Conservation (phyloP, 495 filamentous ascomycete species). For the Penicillium desertorum region DNA sequence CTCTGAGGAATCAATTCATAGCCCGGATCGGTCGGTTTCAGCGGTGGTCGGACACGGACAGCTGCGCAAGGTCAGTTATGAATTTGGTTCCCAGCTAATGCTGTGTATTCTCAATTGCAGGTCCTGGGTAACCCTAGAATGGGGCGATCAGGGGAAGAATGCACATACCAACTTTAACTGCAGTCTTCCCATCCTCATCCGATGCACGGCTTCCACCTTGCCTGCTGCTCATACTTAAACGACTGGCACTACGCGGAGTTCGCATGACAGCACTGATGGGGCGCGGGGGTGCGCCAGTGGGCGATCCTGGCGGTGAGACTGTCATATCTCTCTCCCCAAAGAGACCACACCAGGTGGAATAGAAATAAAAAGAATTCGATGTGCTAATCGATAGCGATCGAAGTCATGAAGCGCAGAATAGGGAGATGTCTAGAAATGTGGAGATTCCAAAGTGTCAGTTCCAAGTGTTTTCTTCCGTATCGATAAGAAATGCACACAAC, state of each 20-base stretch:
- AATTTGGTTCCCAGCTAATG: slow-evolving; percentile 1
- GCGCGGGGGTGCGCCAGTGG: slow-evolving; percentile 58
- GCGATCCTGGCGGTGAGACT: slow-evolving; percentile 59
- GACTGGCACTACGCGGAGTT: slow-evolving; percentile 78
- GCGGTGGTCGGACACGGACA: slow-evolving; percentile 89
- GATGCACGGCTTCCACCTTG: slow-evolving; percentile 80
- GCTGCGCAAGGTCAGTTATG: slow-evolving; percentile 50
- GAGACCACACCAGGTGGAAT: slow-evolving; percentile 31
- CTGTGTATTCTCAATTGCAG: neutral
- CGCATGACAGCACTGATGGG: slow-evolving; percentile 87
- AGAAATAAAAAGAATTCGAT: slow-evolving; percentile 10
- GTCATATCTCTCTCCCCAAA: slow-evolving; percentile 43
- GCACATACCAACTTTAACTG: slow-evolving; percentile 98
- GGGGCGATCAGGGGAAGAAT: slow-evolving; percentile 12
- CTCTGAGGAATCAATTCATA: slow-evolving; percentile 93
- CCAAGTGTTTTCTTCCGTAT: slow-evolving; percentile 9
- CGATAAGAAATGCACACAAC: neutral
- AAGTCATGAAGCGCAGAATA: slow-evolving; percentile 26
- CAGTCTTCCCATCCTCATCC: slow-evolving; percentile 90
- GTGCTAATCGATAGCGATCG: slow-evolving; percentile 20
- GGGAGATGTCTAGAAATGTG: slow-evolving; percentile 22
- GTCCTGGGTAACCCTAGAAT: slow-evolving; percentile 16
- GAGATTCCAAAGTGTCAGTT: slow-evolving; percentile 13
- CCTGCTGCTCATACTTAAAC: slow-evolving; percentile 84
- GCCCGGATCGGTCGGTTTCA: slow-evolving; percentile 81